Evolutionary conservation across 345 rosid genomes (phyloP).

Genomic region (Syzygium jambos): DNA sequence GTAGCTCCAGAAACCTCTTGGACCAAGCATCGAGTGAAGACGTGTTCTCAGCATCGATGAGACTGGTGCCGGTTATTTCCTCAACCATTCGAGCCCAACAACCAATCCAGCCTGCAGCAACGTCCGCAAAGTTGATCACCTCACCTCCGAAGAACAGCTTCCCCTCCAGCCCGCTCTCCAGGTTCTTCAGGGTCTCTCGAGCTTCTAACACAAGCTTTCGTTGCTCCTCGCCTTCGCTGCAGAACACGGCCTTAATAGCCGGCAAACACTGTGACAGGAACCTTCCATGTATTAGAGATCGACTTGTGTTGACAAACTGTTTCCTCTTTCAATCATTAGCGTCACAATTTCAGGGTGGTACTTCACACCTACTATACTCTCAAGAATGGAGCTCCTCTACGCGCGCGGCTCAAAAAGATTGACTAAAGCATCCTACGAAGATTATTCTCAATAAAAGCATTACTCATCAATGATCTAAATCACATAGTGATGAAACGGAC

Average conservation of each 20-base stretch:
- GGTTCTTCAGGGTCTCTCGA: constrained; percentile 11
- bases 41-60: constrained; percentile 8
- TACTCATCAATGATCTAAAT: neutral
- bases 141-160: constrained; percentile 22
- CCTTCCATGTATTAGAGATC: neutral
- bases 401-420: neutral
- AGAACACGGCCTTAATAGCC: neutral
- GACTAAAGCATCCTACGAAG: neutral
- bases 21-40: constrained; percentile 14
- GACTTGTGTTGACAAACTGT: neutral
- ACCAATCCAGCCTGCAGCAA: constrained; percentile 23
- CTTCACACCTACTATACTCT: neutral
- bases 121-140: constrained; percentile 8
- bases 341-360: neutral
- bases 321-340: neutral
- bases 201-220: constrained; percentile 16
- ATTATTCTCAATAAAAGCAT: neutral
- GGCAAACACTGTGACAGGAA: constrained; percentile 8
- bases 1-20: constrained; percentile 11
- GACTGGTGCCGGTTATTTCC: constrained; percentile 8
- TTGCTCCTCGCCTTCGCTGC: constrained; percentile 10
- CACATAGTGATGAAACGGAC: neutral
- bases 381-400: neutral
- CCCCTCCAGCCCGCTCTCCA: constrained; percentile 10
- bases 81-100: constrained; percentile 13